Percentiles rank a stretch among this genome's conserved stretches.
These are phyloP conservation scores for Neurospora sp. DNA, from an alignment of 495 filamentous ascomycete species.

Conservation along the genomic window DNA sequence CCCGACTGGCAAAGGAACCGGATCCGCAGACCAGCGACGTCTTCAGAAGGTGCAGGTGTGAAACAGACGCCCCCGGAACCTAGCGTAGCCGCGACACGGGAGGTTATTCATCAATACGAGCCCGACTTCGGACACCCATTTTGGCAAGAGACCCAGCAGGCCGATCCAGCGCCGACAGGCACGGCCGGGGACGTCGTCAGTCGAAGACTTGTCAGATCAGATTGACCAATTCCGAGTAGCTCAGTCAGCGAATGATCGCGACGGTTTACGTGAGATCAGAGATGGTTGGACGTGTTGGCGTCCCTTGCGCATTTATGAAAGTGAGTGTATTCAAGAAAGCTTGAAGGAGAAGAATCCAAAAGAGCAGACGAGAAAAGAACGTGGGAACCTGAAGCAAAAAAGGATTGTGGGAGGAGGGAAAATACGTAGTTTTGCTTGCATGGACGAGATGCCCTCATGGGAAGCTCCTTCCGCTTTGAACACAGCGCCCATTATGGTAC, in stretches of 20 bases:
- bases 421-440: neutral
- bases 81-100: neutral
- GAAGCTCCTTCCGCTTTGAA: neutral
- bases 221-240: neutral
- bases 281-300: neutral
- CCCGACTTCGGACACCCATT: constrained; percentile 19
- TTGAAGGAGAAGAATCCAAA: neutral
- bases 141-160: neutral
- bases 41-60: neutral
- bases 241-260: neutral
- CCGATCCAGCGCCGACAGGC: neutral
- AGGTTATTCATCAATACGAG: neutral
- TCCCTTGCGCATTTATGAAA: neutral
- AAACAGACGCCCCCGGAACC: neutral
- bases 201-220: neutral
- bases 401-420: neutral
- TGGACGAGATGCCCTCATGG: neutral
- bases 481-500: neutral
- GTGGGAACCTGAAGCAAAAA: neutral
- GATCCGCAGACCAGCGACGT: constrained; percentile 9
- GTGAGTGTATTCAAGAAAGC: neutral
- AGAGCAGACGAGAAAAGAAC: neutral
- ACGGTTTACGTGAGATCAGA: neutral
- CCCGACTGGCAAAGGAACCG: constrained; percentile 16
- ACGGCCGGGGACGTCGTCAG: neutral